phyloP scores from a whole-genome alignment of 805 yeast genomes.

The Alloascoidea hylecoeti region DNA sequence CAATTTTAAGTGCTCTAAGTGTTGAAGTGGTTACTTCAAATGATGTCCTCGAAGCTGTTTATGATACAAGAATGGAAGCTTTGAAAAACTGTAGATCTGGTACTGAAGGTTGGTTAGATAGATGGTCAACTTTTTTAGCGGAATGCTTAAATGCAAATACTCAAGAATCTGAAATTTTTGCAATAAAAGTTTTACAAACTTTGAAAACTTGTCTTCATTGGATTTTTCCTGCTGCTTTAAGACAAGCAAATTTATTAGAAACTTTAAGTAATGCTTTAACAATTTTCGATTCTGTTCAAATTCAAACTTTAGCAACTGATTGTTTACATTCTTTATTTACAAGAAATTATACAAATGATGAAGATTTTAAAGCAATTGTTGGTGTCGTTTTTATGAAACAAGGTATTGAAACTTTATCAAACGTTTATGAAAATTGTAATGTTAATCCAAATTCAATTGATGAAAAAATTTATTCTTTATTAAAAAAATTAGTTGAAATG shows the following conservation, averaged over 20 bases:
- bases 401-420: constrained; percentile 57
- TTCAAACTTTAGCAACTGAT: constrained; percentile 78
- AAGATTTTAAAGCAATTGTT: constrained; percentile 65
- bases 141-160: constrained; percentile 26
- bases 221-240: constrained; percentile 69
- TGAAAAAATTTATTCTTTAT: constrained; percentile 65
- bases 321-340: constrained; percentile 84
- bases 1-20: constrained; percentile 68
- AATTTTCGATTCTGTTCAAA: constrained; percentile 25
- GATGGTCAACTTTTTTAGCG: constrained; percentile 49
- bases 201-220: constrained; percentile 85
- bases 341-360: constrained; percentile 48
- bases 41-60: constrained; percentile 41
- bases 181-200: constrained; percentile 60
- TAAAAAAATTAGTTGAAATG: constrained; percentile 89
- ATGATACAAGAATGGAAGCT: constrained; percentile 48
- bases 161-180: constrained; percentile 25
- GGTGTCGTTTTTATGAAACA: constrained; percentile 63
- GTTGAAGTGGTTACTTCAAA: constrained; percentile 73
- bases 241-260: constrained; percentile 48
- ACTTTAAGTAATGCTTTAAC: constrained; percentile 47
- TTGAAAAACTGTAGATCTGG: constrained; percentile 51
- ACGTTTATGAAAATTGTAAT: constrained; percentile 44
- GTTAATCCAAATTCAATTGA: constrained; percentile 59
- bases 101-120: constrained; percentile 72